These are phyloP conservation scores for Wickerhamomyces sp. DNA, from an alignment of 1,139 yeast species.

Conservation along the genomic window DNA sequence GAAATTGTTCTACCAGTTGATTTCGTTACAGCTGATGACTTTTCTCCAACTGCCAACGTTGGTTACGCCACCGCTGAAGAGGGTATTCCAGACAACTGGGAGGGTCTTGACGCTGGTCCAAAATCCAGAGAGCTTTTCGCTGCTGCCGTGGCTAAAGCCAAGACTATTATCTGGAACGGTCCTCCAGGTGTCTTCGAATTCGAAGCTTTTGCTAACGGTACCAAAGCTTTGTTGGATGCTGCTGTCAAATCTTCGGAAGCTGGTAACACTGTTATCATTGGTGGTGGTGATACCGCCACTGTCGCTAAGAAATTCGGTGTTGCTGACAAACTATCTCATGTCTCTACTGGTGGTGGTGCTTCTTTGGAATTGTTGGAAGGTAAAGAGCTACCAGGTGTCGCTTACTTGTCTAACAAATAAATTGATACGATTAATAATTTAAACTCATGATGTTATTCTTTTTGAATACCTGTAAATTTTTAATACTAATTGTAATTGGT, in stretches of 20 bases:
- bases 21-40: slow-evolving; percentile 89
- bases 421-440: no score
- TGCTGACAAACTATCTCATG: slow-evolving; percentile 91
- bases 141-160: slow-evolving; percentile 79
- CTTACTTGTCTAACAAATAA: slow-evolving; percentile 73
- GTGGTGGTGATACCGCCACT: slow-evolving; percentile 99
- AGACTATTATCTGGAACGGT: slow-evolving; percentile 98
- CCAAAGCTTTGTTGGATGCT: slow-evolving; percentile 83
- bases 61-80: slow-evolving; percentile 76
- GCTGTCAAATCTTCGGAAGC: slow-evolving; percentile 78
- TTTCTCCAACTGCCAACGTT: slow-evolving; percentile 81
- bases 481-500: no score
- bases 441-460: no score
- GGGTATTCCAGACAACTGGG: slow-evolving; percentile 91
- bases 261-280: slow-evolving; percentile 93
- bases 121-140: slow-evolving; percentile 73
- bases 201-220: slow-evolving; percentile 83
- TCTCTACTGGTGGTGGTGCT: slow-evolving; percentile 99
- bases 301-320: slow-evolving; percentile 97
- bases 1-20: slow-evolving; percentile 90
- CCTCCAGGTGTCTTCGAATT: slow-evolving; percentile 99
- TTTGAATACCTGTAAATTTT: no score
- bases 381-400: slow-evolving; percentile 95
- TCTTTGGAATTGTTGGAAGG: slow-evolving; percentile 97
- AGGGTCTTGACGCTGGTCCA: slow-evolving; percentile 95